Evolutionary conservation across 352 stramenopile species (phyloP).

Genomic region (Phytopythium oedochilum): DNA sequence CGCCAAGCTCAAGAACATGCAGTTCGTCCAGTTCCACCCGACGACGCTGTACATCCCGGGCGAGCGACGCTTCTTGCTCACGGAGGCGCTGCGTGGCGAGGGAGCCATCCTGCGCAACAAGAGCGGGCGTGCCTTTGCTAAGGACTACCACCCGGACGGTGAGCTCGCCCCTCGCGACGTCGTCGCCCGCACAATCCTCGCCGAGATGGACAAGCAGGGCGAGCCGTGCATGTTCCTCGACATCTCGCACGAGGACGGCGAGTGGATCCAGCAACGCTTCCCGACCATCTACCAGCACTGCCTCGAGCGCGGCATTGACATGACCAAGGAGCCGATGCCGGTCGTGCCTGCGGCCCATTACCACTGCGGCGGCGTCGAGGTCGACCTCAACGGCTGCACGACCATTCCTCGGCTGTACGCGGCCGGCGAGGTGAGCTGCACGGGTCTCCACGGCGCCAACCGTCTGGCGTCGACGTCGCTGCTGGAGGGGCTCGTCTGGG

Average conservation of each 20-base stretch:
- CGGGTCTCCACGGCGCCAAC: constrained; percentile 93
- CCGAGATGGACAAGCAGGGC: constrained; percentile 82
- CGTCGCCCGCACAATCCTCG: constrained; percentile 89
- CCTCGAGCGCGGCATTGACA: constrained; percentile 82
- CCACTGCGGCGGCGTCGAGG: constrained; percentile 90
- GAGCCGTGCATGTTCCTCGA: constrained; percentile 90
- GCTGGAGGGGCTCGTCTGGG: constrained; percentile 93
- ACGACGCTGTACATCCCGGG: constrained; percentile 91
- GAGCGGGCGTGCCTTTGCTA: constrained; percentile 76
- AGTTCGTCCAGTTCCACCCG: constrained; percentile 97
- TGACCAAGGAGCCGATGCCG: constrained; percentile 87
- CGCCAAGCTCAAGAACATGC: constrained; percentile 86
- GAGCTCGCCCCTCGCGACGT: constrained; percentile 94
- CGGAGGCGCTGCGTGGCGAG: constrained; percentile 91
- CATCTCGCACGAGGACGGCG: constrained; percentile 85
- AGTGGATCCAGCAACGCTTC: constrained; percentile 87
- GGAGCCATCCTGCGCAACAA: constrained; percentile 88
- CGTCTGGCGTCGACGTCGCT: constrained; percentile 92
- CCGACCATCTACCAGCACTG: constrained; percentile 86
- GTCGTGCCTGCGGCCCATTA: constrained; percentile 93
- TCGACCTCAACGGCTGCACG: constrained; percentile 85
- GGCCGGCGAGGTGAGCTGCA: constrained; percentile 92
- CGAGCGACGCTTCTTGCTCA: constrained; percentile 91
- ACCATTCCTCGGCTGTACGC: constrained; percentile 84
- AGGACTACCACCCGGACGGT: constrained; percentile 90